Conservation (phyloP, 768 basidiomycete genomes). For the Asterophora lycoperdoides region DNA sequence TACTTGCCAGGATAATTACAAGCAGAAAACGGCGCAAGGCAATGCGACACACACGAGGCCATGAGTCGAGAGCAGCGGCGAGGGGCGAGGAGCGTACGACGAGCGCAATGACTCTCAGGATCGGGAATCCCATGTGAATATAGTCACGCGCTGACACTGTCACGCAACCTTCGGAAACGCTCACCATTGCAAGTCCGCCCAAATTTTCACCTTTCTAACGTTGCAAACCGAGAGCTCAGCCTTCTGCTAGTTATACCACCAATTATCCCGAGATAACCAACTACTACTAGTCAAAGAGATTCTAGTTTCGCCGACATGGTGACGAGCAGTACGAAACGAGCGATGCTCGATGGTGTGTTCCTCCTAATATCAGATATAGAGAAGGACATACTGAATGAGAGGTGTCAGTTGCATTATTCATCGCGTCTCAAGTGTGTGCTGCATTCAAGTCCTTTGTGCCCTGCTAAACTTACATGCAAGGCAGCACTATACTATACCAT, state of each 20-base stretch:
- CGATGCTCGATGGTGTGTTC: slow-evolving; percentile 18
- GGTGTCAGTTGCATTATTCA: slow-evolving; percentile 43
- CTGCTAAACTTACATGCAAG: slow-evolving; percentile 39
- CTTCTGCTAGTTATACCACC: not conserved
- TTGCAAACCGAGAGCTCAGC: too few species aligned
- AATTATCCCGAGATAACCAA: not conserved
- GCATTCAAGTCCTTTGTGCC: slow-evolving; percentile 5
- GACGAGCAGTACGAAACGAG: slow-evolving; percentile 16
- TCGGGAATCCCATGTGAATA: too few species aligned
- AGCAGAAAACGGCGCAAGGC: too few species aligned
- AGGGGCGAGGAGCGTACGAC: too few species aligned
- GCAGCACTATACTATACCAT: slow-evolving; percentile 77
- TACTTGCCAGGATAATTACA: too few species aligned
- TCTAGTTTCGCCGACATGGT: slow-evolving; percentile 9
- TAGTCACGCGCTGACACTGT: too few species aligned
- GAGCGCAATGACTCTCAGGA: too few species aligned
- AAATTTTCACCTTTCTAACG: too few species aligned
- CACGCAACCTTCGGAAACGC: too few species aligned
- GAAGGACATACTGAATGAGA: slow-evolving; percentile 6
- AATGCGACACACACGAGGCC: too few species aligned
- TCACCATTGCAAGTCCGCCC: too few species aligned
- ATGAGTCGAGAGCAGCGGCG: too few species aligned
- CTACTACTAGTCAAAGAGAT: not conserved
- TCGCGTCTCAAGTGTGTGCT: slow-evolving; percentile 46
- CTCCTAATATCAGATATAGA: not conserved